Conservation (phyloP, 495 filamentous ascomycete genomes). For the Aspergillus bridgeri region DNA sequence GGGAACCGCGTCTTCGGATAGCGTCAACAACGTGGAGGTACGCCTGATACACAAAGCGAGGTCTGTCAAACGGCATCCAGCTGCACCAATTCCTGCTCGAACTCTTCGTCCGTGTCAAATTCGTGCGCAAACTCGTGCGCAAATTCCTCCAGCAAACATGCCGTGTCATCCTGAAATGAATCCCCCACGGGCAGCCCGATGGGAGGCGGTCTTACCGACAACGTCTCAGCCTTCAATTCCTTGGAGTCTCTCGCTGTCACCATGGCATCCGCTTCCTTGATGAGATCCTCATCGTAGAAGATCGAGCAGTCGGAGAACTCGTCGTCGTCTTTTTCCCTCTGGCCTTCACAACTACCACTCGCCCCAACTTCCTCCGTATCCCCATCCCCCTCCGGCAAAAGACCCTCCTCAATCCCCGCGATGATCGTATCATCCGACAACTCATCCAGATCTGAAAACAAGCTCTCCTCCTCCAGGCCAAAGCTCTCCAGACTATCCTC, state of each 20-base stretch:
- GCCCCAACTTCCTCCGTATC: slow-evolving; percentile 5
- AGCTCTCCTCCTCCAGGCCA: background rate
- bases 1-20: slow-evolving; percentile 30
- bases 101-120: slow-evolving; percentile 26
- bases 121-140: slow-evolving; percentile 27
- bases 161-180: slow-evolving; percentile 44
- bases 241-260: slow-evolving; percentile 2
- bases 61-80: slow-evolving; percentile 15
- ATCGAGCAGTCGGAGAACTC: slow-evolving; percentile 43
- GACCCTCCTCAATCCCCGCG: background rate
- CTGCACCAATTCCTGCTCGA: slow-evolving; percentile 24
- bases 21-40: slow-evolving; percentile 1
- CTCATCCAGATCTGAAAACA: background rate
- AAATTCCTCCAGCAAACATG: slow-evolving; percentile 37
- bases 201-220: background rate
- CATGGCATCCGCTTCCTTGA: slow-evolving; percentile 25
- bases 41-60: background rate
- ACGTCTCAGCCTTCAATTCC: slow-evolving; percentile 1
- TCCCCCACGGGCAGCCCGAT: slow-evolving; percentile 12
- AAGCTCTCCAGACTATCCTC: too few relatives aligned
- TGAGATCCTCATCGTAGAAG: slow-evolving; percentile 35
- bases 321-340: slow-evolving; percentile 24
- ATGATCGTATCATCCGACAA: background rate
- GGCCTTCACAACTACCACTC: background rate
- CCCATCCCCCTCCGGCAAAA: background rate